Conservation (phyloP, 805 yeast genomes). For the Saccharomycopsis sp. region DNA sequence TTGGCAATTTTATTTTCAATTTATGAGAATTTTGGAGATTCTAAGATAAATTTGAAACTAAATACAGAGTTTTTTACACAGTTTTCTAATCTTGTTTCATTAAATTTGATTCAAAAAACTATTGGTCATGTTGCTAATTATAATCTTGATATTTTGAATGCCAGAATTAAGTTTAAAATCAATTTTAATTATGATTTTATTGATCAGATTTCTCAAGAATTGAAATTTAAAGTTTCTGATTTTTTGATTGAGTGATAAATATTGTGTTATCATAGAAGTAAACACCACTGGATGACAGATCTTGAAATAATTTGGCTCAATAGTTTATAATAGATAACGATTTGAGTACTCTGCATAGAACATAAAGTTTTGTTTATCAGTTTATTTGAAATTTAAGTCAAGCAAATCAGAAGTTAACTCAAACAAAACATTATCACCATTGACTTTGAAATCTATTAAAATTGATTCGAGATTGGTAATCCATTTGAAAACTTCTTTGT, state of each 20-base stretch:
- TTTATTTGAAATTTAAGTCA: too few relatives aligned
- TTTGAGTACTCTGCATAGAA: too few relatives aligned
- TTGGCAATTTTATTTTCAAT: constrained; percentile 35
- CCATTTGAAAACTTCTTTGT: too few relatives aligned
- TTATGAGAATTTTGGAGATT: constrained; percentile 26
- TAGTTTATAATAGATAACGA: too few relatives aligned
- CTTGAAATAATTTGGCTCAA: too few relatives aligned
- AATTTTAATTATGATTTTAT: constrained; percentile 15
- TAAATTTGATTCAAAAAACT: constrained; percentile 27
- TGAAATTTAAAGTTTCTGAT: constrained; percentile 10
- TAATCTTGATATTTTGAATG: constrained; percentile 12
- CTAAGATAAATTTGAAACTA: background rate
- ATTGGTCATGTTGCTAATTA: constrained; percentile 30
- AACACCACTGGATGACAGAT: too few relatives aligned
- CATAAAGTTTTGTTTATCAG: too few relatives aligned
- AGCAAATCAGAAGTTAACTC: too few relatives aligned
- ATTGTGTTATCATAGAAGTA: too few relatives aligned
- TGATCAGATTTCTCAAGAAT: constrained; percentile 8
- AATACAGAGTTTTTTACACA: constrained; percentile 33
- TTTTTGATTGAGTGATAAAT: constrained; percentile 13
- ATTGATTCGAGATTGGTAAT: too few relatives aligned
- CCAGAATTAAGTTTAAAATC: constrained; percentile 11
- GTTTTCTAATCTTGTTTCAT: constrained; percentile 31
- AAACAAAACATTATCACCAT: too few relatives aligned
- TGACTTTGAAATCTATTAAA: too few relatives aligned